A percentile compares a stretch with the other conserved stretches of the same genome.
Evolutionary conservation across 164 flowering plant genomes (phyloP).

Genomic region (Kalanchoe fedtschenkoi): DNA sequence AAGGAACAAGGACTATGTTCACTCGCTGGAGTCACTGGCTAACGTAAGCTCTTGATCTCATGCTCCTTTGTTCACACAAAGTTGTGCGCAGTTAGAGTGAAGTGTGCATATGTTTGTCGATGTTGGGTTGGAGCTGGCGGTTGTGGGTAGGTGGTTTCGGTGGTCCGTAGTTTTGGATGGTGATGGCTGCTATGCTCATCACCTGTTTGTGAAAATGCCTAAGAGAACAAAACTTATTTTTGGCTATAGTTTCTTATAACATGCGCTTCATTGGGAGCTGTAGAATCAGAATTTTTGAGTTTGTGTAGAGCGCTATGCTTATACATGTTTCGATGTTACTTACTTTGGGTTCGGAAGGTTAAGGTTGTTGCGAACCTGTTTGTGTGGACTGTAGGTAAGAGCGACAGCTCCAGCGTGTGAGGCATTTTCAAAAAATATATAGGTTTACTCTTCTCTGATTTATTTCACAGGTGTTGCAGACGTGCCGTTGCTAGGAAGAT

Average conservation of each 20-base stretch:
- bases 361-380: neutral
- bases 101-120: neutral
- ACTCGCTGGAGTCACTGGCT: conserved; percentile 87
- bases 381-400: too few species aligned
- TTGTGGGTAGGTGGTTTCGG: too few species aligned
- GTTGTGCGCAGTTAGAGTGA: neutral
- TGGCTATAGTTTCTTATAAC: neutral
- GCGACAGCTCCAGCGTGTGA: too few species aligned
- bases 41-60: conserved; percentile 37
- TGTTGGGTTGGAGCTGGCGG: neutral
- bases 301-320: neutral
- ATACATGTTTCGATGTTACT: neutral
- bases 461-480: too few species aligned
- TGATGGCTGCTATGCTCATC: neutral
- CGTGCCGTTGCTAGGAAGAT: neutral
- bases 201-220: neutral
- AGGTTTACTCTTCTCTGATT: neutral
- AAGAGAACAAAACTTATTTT: neutral
- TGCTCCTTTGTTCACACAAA: neutral
- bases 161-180: too few species aligned
- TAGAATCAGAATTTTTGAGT: neutral
- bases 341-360: neutral
- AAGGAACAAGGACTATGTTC: conserved; percentile 72
- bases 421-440: too few species aligned
- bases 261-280: too few species aligned